Conservation (phyloP, 225 moss, liverwort and hornwort genomes). For the Anthoceros angustus region DNA sequence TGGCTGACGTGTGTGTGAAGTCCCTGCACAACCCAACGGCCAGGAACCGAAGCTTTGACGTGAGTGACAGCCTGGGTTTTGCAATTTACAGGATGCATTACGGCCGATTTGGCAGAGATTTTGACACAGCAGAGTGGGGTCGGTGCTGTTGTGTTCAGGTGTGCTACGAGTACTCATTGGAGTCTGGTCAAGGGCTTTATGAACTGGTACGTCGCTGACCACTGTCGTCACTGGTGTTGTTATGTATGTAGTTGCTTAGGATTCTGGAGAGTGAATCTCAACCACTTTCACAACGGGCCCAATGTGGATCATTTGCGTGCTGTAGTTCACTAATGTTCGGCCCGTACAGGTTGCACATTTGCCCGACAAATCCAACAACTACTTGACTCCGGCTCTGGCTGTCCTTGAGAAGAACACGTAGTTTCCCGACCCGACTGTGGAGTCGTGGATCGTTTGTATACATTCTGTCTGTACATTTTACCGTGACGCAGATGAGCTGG, state of each 20-base stretch:
- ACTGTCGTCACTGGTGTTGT: neutral
- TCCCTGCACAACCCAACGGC: slow-evolving; percentile 74
- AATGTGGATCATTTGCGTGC: too few species aligned
- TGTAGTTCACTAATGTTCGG: neutral
- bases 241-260: neutral
- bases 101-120: neutral
- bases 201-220: slow-evolving; percentile 45
- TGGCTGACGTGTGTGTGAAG: slow-evolving; percentile 84
- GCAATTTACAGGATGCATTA: neutral
- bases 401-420: slow-evolving; percentile 79
- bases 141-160: slow-evolving; percentile 28
- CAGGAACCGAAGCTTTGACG: slow-evolving; percentile 91
- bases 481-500: too few species aligned
- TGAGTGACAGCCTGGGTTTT: slow-evolving; percentile 16
- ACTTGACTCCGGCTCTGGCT: slow-evolving; percentile 76
- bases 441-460: neutral
- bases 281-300: too few species aligned
- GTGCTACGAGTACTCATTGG: slow-evolving; percentile 59
- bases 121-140: neutral
- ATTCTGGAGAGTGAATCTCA: too few species aligned
- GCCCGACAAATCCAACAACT: slow-evolving; percentile 87
- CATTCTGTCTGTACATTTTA: neutral
- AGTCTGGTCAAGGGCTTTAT: slow-evolving; percentile 67
- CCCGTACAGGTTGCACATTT: slow-evolving; percentile 66
- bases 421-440: neutral